phyloP scores from a whole-genome alignment of 225 moss, liverwort and hornwort genomes.

The Lunularia cruciata region DNA sequence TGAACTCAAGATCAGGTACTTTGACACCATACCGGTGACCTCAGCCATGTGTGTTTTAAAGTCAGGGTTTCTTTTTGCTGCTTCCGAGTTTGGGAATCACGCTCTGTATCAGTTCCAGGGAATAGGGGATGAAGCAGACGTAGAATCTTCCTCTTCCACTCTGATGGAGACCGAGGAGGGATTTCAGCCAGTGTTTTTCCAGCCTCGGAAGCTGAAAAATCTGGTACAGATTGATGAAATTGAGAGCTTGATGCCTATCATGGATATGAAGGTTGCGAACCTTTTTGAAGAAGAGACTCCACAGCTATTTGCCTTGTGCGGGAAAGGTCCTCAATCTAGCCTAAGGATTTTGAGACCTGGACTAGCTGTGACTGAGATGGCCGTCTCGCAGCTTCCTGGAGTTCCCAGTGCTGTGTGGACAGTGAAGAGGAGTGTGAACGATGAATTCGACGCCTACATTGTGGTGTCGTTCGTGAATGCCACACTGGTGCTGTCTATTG shows the following conservation, averaged over 20 bases:
- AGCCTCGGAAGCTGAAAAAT: constrained; percentile 90
- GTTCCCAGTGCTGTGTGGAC: constrained; percentile 99
- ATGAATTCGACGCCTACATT: constrained; percentile 98
- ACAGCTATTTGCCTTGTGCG: constrained; percentile 85
- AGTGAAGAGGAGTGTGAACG: constrained; percentile 84
- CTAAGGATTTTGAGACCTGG: constrained; percentile 90
- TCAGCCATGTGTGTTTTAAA: constrained; percentile 99
- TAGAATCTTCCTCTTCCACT: constrained; percentile 85
- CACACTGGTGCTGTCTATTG: constrained; percentile 93
- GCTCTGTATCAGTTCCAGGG: constrained; percentile 78
- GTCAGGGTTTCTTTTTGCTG: constrained; percentile 90
- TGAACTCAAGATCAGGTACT: constrained; percentile 75
- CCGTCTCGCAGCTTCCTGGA: constrained; percentile 94
- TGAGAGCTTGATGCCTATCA: constrained; percentile 96
- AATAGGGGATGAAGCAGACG: constrained; percentile 87
- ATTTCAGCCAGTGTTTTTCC: constrained; percentile 93
- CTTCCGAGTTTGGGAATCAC: constrained; percentile 97
- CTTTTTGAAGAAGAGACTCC: constrained; percentile 95
- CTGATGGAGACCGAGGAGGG: constrained; percentile 94
- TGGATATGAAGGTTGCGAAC: constrained; percentile 99
- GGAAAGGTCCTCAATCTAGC: constrained; percentile 87
- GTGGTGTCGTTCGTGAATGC: constrained; percentile 98
- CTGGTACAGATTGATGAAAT: constrained; percentile 95
- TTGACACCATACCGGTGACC: constrained; percentile 91
- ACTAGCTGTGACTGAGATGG: constrained; percentile 99